Conservation (phyloP, 371 early-diverging fungal genomes). For the Mucor plumbeus region DNA sequence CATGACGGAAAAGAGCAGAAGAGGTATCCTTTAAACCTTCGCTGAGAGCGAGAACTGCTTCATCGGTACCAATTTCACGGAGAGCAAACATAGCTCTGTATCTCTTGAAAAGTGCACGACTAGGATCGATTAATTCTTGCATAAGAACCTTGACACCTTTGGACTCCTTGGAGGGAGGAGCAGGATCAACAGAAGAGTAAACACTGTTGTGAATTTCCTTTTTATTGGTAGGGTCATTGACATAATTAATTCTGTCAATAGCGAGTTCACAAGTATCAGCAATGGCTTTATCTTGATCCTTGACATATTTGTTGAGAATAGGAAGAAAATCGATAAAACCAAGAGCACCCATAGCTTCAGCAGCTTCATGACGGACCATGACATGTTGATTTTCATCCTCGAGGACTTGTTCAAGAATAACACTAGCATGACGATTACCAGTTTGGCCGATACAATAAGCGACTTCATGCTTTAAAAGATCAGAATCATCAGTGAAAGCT, state of each 20-base stretch:
- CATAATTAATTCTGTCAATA: conserved; percentile 85
- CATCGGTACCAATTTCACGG: conserved; percentile 87
- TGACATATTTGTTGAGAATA: conserved; percentile 74
- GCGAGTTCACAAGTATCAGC: conserved; percentile 96
- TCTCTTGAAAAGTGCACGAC: conserved; percentile 85
- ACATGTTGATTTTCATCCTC: conserved; percentile 78
- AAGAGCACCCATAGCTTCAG: conserved; percentile 98
- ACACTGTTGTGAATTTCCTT: conserved; percentile 49
- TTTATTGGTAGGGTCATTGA: conserved; percentile 60
- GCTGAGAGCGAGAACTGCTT: conserved; percentile 88
- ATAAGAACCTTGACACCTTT: conserved; percentile 71
- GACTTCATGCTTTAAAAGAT: conserved; percentile 97
- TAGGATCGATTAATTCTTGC: conserved; percentile 71
- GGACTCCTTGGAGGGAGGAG: conserved; percentile 76
- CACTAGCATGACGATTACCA: conserved; percentile 84
- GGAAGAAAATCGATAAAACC: conserved; percentile 71
- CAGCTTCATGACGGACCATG: conserved; percentile 99
- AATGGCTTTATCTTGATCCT: conserved; percentile 73
- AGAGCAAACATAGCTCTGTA: conserved; percentile 99
- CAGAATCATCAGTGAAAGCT: conserved; percentile 89
- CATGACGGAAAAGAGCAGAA: conserved; percentile 96
- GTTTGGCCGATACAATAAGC: conserved; percentile 99
- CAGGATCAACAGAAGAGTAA: conserved; percentile 92
- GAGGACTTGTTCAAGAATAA: conserved; percentile 74
- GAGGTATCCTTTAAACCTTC: conserved; percentile 86